Conservation (phyloP, 768 basidiomycete genomes). For the Boletus bicolor region DNA sequence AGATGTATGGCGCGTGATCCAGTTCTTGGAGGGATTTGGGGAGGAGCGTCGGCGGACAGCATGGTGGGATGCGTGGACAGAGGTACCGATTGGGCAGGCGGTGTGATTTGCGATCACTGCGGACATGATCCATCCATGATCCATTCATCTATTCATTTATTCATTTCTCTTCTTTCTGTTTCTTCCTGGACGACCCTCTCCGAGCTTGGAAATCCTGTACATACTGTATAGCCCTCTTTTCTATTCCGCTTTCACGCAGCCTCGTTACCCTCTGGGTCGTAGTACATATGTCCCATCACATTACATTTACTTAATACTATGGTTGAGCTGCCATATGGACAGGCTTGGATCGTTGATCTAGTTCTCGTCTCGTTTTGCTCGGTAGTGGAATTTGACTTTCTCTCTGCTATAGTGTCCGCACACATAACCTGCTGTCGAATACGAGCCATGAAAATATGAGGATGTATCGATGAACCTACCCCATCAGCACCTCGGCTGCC, state of each 20-base stretch:
- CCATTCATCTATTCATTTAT: neutral
- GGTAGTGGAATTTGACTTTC: neutral
- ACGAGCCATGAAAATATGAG: neutral
- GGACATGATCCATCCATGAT: neutral
- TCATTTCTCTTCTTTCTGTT: neutral
- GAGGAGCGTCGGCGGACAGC: constrained; percentile 34
- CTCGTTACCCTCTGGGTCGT: neutral
- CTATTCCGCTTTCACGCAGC: neutral
- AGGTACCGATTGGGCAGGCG: constrained; percentile 34
- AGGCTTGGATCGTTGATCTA: neutral
- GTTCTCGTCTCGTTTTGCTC: neutral
- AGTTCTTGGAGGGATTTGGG: constrained; percentile 46
- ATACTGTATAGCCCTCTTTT: neutral
- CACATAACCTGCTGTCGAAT: neutral
- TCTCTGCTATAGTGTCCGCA: neutral
- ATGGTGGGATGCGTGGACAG: constrained; percentile 42
- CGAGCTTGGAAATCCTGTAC: neutral
- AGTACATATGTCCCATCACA: neutral
- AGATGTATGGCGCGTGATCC: constrained; percentile 61
- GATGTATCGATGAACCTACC: neutral
- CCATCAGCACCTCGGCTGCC: neutral
- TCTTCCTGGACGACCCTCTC: too few species aligned
- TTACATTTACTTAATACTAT: neutral
- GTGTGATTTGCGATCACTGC: constrained; percentile 18
- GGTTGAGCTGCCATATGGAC: neutral